A percentile compares a stretch with the other conserved stretches of the same genome.
Evolutionary conservation across 2,329 filamentous ascomycete species (phyloP).

Genomic region (Colletotrichum sojae): DNA sequence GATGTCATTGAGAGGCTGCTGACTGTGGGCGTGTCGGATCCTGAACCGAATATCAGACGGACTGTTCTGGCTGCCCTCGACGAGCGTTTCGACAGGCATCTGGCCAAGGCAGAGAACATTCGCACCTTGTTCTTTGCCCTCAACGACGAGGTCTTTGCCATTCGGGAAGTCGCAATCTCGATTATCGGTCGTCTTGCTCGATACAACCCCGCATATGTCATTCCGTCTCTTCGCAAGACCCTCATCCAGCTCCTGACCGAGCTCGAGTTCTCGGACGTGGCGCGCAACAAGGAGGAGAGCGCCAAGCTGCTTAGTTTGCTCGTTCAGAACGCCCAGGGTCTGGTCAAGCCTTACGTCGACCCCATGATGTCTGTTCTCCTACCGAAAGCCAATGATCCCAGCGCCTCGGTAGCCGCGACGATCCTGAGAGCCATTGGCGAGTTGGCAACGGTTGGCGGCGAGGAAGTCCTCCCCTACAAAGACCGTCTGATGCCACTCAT

Average conservation of each 20-base stretch:
- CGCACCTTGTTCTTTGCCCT: slow-evolving; percentile 94
- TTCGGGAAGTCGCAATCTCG: slow-evolving; percentile 93
- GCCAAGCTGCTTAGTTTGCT: slow-evolving; percentile 93
- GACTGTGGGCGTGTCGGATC: slow-evolving; percentile 94
- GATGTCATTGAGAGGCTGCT: slow-evolving; percentile 98
- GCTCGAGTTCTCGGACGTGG: slow-evolving; percentile 94
- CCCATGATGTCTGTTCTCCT: slow-evolving; percentile 96
- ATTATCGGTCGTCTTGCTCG: slow-evolving; percentile 94
- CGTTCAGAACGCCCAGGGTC: slow-evolving; percentile 90
- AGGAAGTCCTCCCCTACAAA: slow-evolving; percentile 94
- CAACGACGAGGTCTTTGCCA: slow-evolving; percentile 94
- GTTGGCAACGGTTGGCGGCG: slow-evolving; percentile 91
- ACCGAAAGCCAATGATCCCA: slow-evolving; percentile 89
- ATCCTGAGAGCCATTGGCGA: slow-evolving; percentile 97
- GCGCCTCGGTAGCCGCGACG: slow-evolving; percentile 90
- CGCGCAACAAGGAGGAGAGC: slow-evolving; percentile 96
- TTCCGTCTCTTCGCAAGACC: slow-evolving; percentile 93
- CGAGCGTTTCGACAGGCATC: slow-evolving; percentile 92
- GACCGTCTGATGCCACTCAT: slow-evolving; percentile 95
- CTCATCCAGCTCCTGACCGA: slow-evolving; percentile 97
- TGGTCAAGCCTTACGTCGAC: slow-evolving; percentile 97
- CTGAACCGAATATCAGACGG: slow-evolving; percentile 87
- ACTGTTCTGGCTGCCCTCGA: slow-evolving; percentile 93
- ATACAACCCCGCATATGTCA: slow-evolving; percentile 96
- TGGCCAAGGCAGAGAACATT: slow-evolving; percentile 98